These are phyloP conservation scores for Gossypioides kirkii DNA, from an alignment of 345 rosid species.

Conservation along the genomic window DNA sequence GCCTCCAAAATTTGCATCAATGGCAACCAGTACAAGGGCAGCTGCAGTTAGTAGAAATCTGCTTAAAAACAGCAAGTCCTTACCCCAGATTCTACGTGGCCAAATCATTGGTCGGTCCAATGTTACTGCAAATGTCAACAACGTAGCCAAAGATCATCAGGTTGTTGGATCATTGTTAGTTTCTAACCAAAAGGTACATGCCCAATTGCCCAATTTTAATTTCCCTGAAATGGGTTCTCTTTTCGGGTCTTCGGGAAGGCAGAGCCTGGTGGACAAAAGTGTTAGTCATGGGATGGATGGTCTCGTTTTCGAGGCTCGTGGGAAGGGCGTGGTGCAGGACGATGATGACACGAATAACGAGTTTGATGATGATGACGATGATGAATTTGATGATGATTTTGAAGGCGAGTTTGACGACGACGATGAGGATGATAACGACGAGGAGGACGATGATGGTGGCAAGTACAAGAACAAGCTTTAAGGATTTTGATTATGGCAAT, in stretches of 20 bases:
- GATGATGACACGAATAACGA: not conserved
- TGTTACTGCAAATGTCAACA: not conserved
- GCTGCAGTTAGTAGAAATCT: conserved; percentile 2
- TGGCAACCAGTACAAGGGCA: conserved; percentile 3
- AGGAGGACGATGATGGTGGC: not conserved
- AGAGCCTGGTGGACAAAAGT: not conserved
- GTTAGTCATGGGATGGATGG: not conserved
- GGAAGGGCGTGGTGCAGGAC: not conserved
- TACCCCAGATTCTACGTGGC: conserved; percentile 4
- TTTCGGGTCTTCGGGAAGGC: not conserved
- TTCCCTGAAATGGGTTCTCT: not conserved
- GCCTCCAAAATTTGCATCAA: not conserved
- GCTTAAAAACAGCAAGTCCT: not conserved
- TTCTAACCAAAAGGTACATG: not conserved
- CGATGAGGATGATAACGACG: not conserved
- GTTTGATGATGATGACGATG: not conserved
- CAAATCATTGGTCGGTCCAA: conserved; percentile 8
- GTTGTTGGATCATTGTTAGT: conserved; percentile 7
- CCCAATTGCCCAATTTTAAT: not conserved
- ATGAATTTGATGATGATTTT: not conserved
- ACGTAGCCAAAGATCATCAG: conserved; percentile 1
- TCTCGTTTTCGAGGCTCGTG: not conserved
- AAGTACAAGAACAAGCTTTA: not conserved
- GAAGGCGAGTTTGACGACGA: not conserved
- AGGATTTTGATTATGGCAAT: not conserved